phyloP scores from a whole-genome alignment of 176 grass and related monocot species.

The Triticum aestivum region IWGSC_CS_RefSeq_v2.1 NC_057805.1:500510897-500511396 shows the following conservation, averaged over 20 bases:
- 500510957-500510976: neutral
- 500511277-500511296: neutral
- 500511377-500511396: neutral
- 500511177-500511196: neutral
- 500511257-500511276: neutral
- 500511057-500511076: neutral
- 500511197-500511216: neutral
- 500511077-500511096: neutral
- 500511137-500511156: neutral
- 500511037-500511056: neutral
- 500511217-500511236: neutral
- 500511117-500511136: neutral
- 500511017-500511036: neutral
- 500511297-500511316: neutral
- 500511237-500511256: neutral
- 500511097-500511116: neutral
- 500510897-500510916: too few species aligned
- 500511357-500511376: neutral
- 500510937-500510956: neutral
- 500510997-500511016: neutral
- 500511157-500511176: neutral
- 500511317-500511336: neutral
- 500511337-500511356: neutral
- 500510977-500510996: neutral
- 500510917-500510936: neutral